These are phyloP conservation scores for Globisporangium orthogonon DNA, from an alignment of 352 stramenopile species.

Conservation along the genomic window DNA sequence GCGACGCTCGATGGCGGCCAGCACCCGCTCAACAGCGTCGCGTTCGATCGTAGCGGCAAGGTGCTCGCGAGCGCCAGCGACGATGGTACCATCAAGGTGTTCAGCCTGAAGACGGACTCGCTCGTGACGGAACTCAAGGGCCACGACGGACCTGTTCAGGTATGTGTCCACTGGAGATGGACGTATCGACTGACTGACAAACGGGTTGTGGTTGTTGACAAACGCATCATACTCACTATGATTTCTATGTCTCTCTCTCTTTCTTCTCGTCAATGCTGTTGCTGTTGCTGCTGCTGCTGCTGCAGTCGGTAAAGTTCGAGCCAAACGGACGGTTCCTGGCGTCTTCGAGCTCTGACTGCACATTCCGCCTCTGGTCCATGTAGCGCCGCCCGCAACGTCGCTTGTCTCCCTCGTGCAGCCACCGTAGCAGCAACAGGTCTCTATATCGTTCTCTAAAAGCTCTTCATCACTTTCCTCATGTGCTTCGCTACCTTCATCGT, in stretches of 20 bases:
- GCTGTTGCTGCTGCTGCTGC: slow-evolving; percentile 4
- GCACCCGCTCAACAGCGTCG: slow-evolving; percentile 88
- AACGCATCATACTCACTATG: background rate
- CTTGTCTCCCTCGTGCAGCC: slow-evolving; percentile 4
- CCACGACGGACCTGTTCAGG: slow-evolving; percentile 93
- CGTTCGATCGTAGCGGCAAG: slow-evolving; percentile 87
- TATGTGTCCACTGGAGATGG: slow-evolving; percentile 11
- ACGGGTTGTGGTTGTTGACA: slow-evolving; percentile 2
- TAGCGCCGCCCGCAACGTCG: slow-evolving; percentile 8
- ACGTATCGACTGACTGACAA: slow-evolving; percentile 3
- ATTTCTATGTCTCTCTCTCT: slow-evolving; percentile 5
- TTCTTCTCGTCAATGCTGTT: background rate
- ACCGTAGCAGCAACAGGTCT: background rate
- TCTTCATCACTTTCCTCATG: background rate
- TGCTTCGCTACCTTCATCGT: background rate
- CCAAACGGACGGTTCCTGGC: slow-evolving; percentile 85
- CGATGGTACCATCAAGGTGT: slow-evolving; percentile 88
- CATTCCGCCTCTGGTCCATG: slow-evolving; percentile 87
- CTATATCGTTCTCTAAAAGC: slow-evolving; percentile 2
- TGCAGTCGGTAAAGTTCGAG: slow-evolving; percentile 86
- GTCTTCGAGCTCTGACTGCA: slow-evolving; percentile 90
- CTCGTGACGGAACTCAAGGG: slow-evolving; percentile 76
- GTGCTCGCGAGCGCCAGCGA: slow-evolving; percentile 84
- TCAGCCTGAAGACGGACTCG: slow-evolving; percentile 71
- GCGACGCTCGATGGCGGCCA: slow-evolving; percentile 80